Base-by-base conservation (phyloP, 73 alveolate species). In the Uronychia binucleata region DNA sequence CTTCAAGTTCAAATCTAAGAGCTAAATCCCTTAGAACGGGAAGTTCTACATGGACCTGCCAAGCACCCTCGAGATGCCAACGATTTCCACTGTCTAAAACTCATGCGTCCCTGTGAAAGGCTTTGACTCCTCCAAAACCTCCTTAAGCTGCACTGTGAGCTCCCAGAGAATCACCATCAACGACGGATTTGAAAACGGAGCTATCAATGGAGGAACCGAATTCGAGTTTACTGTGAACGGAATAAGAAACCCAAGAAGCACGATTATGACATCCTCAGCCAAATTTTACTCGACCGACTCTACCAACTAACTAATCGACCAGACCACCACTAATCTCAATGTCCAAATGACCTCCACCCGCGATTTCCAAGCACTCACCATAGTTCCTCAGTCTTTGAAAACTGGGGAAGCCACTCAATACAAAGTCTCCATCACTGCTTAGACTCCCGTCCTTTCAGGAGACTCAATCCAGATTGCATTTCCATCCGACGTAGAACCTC, bases 401-500 rank as follows among this genome's bases (percentile, higher is more conserved):
- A 59, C 31, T 59, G 88, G 88, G 1, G 33, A 59, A 0, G 74
- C 29, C 59, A 81, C 28, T 30, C 33, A 57, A 0, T 59, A 59
- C 35, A 59, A 30, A 30, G 75, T 81, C 27, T 8, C 8, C 1
- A 34, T 81, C 58, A 81, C 88, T n/a, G 81, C 33, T 19, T 74
- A 81, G 81, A 81, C 88, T 59, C 88, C 88, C 57, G n/a, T 75
- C 25, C 26, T 31, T 25, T 11, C 27, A 26, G 81, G 81, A 26
- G 88, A 81, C 58, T 58, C n/a, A 1, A 58, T 81, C 29, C 76
- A 33, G 14, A n/a, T 81, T 25, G 75, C 25, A 31, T 60, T 81
- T 33, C 88, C 88, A 27, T 58, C 88, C 5, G 31, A 46, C 74
- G 1, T 33, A 30, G 86, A 79, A 34, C 30, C 58, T 35, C 31